Evolutionary conservation across 176 grass and related monocot genomes (phyloP).

Genomic region (Poa pratensis): DNA sequence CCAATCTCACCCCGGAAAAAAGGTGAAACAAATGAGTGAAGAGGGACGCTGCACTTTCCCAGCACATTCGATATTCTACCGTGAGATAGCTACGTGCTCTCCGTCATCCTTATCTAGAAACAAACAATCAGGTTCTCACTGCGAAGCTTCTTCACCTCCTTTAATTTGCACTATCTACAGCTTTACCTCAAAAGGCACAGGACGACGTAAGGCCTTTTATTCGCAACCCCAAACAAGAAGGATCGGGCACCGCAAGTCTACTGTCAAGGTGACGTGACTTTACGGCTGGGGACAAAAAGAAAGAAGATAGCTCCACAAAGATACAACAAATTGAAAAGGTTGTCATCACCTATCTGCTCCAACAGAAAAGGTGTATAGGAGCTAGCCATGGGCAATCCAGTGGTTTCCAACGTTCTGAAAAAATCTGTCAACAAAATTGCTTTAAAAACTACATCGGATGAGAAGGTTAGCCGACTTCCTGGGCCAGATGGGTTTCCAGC

Average conservation of each 20-base stretch:
- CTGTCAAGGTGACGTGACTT: conserved; percentile 1
- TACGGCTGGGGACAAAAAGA: conserved; percentile 33
- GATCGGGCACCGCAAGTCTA: conserved; percentile 27
- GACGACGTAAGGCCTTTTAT: conserved; percentile 19
- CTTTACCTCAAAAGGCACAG: conserved; percentile 12
- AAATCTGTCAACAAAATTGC: no score
- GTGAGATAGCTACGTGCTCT: not conserved
- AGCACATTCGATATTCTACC: conserved; percentile 35
- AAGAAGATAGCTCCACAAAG: no score
- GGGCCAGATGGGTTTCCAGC: no score
- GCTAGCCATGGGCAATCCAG: no score
- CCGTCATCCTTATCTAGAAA: conserved; percentile 49
- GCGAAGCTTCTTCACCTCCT: conserved; percentile 20
- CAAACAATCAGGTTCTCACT: not conserved
- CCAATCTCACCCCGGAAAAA: not conserved
- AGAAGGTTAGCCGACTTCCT: no score
- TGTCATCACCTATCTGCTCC: no score
- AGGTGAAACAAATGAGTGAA: conserved; percentile 7
- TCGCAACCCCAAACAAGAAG: conserved; percentile 17
- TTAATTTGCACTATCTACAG: not conserved
- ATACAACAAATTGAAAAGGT: no score
- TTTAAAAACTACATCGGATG: no score
- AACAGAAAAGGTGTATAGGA: no score
- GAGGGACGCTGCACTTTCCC: not conserved
- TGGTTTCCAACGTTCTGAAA: no score